Evolutionary conservation across 2,329 filamentous ascomycete species (phyloP), one percentile per base, ranked within the genome.

Genomic region (Exophiala phaeomuriformis): DNA sequence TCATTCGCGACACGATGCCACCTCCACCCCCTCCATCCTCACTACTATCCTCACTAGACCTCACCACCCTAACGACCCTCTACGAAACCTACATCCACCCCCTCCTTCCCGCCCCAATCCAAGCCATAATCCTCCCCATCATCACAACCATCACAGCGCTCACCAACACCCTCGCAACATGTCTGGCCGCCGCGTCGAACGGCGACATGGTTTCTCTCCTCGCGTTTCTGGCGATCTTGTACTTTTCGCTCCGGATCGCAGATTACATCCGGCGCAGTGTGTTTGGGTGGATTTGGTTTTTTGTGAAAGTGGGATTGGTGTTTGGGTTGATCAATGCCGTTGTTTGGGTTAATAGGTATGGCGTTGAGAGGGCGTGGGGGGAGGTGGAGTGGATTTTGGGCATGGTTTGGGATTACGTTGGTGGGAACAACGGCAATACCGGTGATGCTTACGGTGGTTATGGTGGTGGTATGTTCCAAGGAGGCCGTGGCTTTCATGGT

Each of bases 101-200:
- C n/a, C 44, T 56, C 52, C 59, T 62, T 29, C 58, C 58, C 29
- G 45, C 59, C 51, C 52, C 56, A 40, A 37, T 63, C 8, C 50
- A 63, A 52, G 57, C 48, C 43, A 45, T 56, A 19, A 19, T 19
- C 19, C 19, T 19, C 19, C 19, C 19, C 19, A 51, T 57, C 59
- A 9, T 4, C 36, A 40, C 51, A 27, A 58, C 49, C 50, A 50
- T 59, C 37, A 55, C 59, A 31, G 58, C 54, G 32, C 33, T 59
- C 1, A 65, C 78, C 12, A 66, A 63, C 35, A 67, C 73, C 5
- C 61, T 53, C 69, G 2, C 19, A 19, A 19, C 19, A 19, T 19
- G 19, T 19, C 19, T 64, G 66, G 7, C 52, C 1, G 52, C 56
- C 32, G 47, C 56, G 1, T 47, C 54, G 30, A 46, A 49, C 29